Conservation (phyloP, 1,284 basidiomycete species). For the Sporisorium reilianum region DNA sequence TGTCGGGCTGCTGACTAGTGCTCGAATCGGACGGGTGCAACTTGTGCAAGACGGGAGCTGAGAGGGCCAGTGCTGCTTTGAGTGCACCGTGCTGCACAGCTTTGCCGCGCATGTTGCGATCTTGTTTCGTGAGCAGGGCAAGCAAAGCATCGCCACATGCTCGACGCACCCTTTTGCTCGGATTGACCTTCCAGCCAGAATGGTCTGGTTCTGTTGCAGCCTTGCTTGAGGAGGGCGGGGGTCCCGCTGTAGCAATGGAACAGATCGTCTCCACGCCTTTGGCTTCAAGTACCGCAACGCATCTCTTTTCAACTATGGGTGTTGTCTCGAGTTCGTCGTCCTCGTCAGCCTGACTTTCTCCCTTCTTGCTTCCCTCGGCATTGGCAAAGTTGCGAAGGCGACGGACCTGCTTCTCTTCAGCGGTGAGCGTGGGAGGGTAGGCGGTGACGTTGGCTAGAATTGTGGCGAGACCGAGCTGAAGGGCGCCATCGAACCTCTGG, state of each 20-base stretch:
- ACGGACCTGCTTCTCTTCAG: constrained; percentile 57
- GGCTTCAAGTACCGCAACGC: constrained; percentile 46
- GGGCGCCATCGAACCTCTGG: constrained; percentile 40
- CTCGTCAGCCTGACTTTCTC: constrained; percentile 24
- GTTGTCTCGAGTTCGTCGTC: constrained; percentile 26
- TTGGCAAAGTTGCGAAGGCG: constrained; percentile 56
- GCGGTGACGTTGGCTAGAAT: constrained; percentile 48
- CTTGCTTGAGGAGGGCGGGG: constrained; percentile 7
- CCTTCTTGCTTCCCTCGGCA: constrained; percentile 26
- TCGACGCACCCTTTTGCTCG: constrained; percentile 23
- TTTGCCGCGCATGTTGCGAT: constrained; percentile 80
- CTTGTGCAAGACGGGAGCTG: constrained; percentile 27
- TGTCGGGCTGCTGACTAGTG: neutral
- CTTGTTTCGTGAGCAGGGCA: constrained; percentile 70
- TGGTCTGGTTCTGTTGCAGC: neutral
- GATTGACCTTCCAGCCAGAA: constrained; percentile 29
- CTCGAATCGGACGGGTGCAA: constrained; percentile 1
- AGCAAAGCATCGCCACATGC: constrained; percentile 33
- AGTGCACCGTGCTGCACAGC: constrained; percentile 87
- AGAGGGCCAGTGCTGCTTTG: constrained; percentile 77
- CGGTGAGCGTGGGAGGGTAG: constrained; percentile 46
- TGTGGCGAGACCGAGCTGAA: constrained; percentile 56
- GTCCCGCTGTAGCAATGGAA: constrained; percentile 31
- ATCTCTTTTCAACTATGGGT: constrained; percentile 30
- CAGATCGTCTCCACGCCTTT: constrained; percentile 49